phyloP scores from a whole-genome alignment of 176 grass and related monocot genomes.

The Secale cereale region DNA sequence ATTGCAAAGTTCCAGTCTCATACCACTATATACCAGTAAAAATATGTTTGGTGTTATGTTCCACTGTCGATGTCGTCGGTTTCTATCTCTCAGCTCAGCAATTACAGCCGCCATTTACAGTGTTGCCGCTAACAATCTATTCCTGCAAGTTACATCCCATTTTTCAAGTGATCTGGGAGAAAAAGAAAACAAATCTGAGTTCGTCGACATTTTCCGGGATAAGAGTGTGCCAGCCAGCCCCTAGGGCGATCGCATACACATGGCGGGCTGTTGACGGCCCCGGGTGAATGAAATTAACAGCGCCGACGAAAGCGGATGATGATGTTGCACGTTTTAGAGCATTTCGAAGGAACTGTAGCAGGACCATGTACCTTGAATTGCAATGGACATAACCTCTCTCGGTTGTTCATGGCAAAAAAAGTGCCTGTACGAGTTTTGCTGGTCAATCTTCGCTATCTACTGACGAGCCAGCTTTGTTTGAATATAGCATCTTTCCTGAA shows the following conservation, averaged over 20 bases:
- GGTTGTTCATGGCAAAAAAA: not conserved
- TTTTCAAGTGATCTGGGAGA: not conserved
- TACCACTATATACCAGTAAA: not conserved
- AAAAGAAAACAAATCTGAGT: not conserved
- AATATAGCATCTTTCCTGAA: conserved; percentile 68
- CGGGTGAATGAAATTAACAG: too few relatives aligned
- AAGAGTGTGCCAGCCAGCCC: not conserved
- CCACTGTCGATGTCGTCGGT: not conserved
- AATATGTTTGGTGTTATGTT: not conserved
- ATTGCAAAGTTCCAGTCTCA: too few relatives aligned
- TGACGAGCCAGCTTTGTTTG: conserved; percentile 77
- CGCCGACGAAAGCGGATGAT: not conserved
- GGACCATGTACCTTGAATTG: not conserved
- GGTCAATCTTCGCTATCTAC: conserved; percentile 40
- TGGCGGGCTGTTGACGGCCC: too few relatives aligned
- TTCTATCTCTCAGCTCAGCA: too few relatives aligned
- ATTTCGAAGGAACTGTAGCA: not conserved
- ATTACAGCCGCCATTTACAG: not conserved
- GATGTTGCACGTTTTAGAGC: not conserved
- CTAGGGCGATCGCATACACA: too few relatives aligned
- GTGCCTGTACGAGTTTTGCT: not conserved
- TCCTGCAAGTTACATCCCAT: not conserved
- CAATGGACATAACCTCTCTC: not conserved
- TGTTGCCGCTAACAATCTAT: not conserved
- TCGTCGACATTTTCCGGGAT: not conserved